phyloP scores from a whole-genome alignment of 2,329 filamentous ascomycete genomes.

The Hymenoscyphus albidus region DNA sequence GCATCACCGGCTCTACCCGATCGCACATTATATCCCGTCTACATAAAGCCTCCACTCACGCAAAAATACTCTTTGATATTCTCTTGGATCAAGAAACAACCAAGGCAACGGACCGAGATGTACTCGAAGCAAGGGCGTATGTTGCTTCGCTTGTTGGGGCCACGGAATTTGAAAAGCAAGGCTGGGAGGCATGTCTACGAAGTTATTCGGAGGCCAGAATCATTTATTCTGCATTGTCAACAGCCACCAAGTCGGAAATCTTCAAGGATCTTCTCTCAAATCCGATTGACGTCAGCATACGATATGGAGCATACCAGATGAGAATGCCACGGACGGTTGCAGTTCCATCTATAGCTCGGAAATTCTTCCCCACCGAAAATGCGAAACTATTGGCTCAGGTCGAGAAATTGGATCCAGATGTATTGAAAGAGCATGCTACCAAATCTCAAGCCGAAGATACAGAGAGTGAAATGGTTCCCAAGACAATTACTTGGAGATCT shows the following conservation, averaged over 20 bases:
- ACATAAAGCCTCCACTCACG: constrained; percentile 70
- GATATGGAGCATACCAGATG: constrained; percentile 90
- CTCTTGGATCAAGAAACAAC: constrained; percentile 61
- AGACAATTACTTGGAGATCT: constrained; percentile 79
- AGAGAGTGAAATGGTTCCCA: constrained; percentile 57
- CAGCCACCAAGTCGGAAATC: constrained; percentile 65
- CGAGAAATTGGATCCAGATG: constrained; percentile 64
- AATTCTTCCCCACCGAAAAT: constrained; percentile 69
- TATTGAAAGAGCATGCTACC: constrained; percentile 55
- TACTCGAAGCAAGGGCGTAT: constrained; percentile 86
- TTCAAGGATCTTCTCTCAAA: constrained; percentile 83
- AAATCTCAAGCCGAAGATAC: constrained; percentile 49
- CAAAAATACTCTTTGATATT: constrained; percentile 62
- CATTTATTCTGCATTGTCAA: constrained; percentile 74
- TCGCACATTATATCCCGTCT: constrained; percentile 87
- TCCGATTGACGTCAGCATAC: constrained; percentile 87
- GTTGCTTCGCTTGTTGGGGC: constrained; percentile 71
- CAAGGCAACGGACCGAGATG: constrained; percentile 63
- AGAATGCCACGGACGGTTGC: constrained; percentile 82
- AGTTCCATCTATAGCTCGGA: constrained; percentile 72
- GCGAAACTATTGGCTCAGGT: constrained; percentile 60
- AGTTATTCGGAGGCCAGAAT: constrained; percentile 74
- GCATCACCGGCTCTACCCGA: constrained; percentile 73
- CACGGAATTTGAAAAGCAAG: constrained; percentile 80
- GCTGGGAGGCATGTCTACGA: constrained; percentile 74